These are phyloP conservation scores for Endocarpon pusillum DNA, from an alignment of 495 filamentous ascomycete genomes.

Conservation along the genomic window DNA sequence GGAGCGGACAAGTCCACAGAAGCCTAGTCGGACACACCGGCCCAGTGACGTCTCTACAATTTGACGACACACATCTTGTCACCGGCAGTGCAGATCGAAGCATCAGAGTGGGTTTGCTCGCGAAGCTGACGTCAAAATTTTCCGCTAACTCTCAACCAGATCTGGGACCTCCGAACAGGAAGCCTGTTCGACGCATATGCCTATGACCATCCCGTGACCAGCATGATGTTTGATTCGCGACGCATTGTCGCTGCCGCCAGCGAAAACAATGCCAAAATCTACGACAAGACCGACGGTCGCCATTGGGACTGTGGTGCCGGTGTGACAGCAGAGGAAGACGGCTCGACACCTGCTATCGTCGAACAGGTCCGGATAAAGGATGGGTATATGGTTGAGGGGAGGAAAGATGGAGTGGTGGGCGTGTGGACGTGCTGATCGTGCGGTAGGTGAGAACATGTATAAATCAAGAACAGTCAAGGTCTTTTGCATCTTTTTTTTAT, in stretches of 20 bases:
- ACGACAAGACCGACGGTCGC: slow-evolving; percentile 87
- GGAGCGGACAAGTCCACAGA: slow-evolving; percentile 88
- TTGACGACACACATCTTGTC: slow-evolving; percentile 88
- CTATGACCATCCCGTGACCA: slow-evolving; percentile 82
- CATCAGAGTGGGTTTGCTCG: slow-evolving; percentile 54
- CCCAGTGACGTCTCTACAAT: slow-evolving; percentile 86
- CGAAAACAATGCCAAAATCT: slow-evolving; percentile 88
- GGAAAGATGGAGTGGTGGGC: slow-evolving; percentile 73
- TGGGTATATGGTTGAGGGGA: slow-evolving; percentile 83
- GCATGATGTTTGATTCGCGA: slow-evolving; percentile 93
- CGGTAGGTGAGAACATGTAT: background rate
- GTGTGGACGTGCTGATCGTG: slow-evolving; percentile 66
- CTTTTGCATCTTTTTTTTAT: background rate
- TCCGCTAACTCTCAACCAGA: slow-evolving; percentile 37
- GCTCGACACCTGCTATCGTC: slow-evolving; percentile 46
- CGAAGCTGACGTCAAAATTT: slow-evolving; percentile 1
- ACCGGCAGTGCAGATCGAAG: slow-evolving; percentile 89
- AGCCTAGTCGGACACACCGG: slow-evolving; percentile 95
- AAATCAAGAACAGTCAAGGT: background rate
- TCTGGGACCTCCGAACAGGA: slow-evolving; percentile 95
- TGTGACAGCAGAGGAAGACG: slow-evolving; percentile 42
- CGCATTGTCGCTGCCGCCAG: slow-evolving; percentile 83
- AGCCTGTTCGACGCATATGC: slow-evolving; percentile 94
- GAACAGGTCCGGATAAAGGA: slow-evolving; percentile 85
- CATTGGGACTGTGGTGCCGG: slow-evolving; percentile 96